These are phyloP conservation scores for Pinus tabuliformis DNA, from an alignment of 75 land plant genomes.

Conservation along the genomic window DNA sequence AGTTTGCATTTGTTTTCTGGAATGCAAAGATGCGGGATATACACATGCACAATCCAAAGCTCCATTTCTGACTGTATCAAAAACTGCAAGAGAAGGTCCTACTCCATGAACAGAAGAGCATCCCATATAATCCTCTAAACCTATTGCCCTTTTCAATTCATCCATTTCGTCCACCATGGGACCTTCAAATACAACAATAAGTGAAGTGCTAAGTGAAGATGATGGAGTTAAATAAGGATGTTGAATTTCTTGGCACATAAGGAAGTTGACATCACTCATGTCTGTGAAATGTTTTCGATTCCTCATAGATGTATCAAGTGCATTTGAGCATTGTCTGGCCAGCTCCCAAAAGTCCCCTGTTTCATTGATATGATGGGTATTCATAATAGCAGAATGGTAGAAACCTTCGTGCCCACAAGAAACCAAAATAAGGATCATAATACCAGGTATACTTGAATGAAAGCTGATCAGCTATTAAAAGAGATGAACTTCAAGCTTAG, in stretches of 20 bases:
- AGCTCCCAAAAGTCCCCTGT: conserved; percentile 75
- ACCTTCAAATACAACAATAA: conserved; percentile 75
- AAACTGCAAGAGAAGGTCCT: conserved; percentile 80
- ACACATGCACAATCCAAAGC: conserved; percentile 72
- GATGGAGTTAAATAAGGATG: conserved; percentile 79
- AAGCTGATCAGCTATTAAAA: too few relatives aligned
- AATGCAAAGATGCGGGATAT: conserved; percentile 80
- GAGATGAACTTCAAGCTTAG: too few relatives aligned
- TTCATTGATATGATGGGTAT: conserved; percentile 58
- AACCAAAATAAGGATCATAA: not conserved
- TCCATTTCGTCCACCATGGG: conserved; percentile 32
- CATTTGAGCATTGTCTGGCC: conserved; percentile 49
- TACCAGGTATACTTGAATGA: too few relatives aligned
- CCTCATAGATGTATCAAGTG: conserved; percentile 52
- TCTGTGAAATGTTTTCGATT: conserved; percentile 84
- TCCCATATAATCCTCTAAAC: conserved; percentile 67
- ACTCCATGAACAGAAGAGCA: conserved; percentile 90
- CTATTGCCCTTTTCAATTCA: conserved; percentile 24
- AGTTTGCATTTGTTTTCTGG: conserved; percentile 64
- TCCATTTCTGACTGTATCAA: conserved; percentile 72
- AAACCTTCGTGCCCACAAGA: conserved; percentile 57
- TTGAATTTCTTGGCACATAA: conserved; percentile 88
- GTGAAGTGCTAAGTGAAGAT: conserved; percentile 71
- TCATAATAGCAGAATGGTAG: conserved; percentile 84
- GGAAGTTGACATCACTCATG: conserved; percentile 86